Percentiles rank a stretch among this genome's conserved stretches.
Conservation (phyloP, 1,284 basidiomycete species). For the Pterulicium gracile region DNA sequence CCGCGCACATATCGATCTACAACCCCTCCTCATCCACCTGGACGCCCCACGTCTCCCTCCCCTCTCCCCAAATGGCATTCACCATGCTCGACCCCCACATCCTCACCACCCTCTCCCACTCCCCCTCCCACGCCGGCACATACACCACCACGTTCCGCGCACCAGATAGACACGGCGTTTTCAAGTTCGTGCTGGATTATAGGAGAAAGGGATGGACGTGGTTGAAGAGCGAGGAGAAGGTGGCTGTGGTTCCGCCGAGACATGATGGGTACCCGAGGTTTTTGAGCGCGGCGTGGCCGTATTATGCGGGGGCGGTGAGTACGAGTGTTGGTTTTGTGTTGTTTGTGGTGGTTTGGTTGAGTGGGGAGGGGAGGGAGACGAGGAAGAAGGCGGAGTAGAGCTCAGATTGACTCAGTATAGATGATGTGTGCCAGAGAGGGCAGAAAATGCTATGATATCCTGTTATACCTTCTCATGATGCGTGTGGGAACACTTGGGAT, state of each 20-base stretch:
- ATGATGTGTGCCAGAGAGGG: too few species aligned
- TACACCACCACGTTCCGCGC: slow-evolving; percentile 77
- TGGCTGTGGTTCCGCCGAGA: slow-evolving; percentile 84
- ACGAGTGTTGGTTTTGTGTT: slow-evolving; percentile 77
- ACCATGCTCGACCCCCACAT: slow-evolving; percentile 97
- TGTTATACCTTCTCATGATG: too few species aligned
- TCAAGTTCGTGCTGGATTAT: slow-evolving; percentile 89
- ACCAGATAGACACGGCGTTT: slow-evolving; percentile 95
- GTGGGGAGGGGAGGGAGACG: slow-evolving; percentile 51
- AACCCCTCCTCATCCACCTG: slow-evolving; percentile 46
- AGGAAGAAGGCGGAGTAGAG: slow-evolving; percentile 39
- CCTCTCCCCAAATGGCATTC: slow-evolving; percentile 88
- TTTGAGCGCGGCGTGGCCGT: slow-evolving; percentile 90
- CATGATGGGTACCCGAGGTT: slow-evolving; percentile 95
- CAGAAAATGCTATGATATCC: too few species aligned
- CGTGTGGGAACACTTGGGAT: too few species aligned
- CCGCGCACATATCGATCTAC: slow-evolving; percentile 60
- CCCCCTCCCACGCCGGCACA: slow-evolving; percentile 42
- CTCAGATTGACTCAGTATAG: too few species aligned
- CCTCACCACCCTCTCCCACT: slow-evolving; percentile 59
- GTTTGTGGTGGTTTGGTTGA: slow-evolving; percentile 81
- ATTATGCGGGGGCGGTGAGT: slow-evolving; percentile 84
- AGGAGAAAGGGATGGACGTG: slow-evolving; percentile 80
- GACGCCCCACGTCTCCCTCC: slow-evolving; percentile 60
- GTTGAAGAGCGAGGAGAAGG: slow-evolving; percentile 64